Percentiles rank a stretch among this genome's conserved stretches.
phyloP scores from a whole-genome alignment of 192 early-diverging fungal species.

The Rhizophagus prolifer region DNA sequence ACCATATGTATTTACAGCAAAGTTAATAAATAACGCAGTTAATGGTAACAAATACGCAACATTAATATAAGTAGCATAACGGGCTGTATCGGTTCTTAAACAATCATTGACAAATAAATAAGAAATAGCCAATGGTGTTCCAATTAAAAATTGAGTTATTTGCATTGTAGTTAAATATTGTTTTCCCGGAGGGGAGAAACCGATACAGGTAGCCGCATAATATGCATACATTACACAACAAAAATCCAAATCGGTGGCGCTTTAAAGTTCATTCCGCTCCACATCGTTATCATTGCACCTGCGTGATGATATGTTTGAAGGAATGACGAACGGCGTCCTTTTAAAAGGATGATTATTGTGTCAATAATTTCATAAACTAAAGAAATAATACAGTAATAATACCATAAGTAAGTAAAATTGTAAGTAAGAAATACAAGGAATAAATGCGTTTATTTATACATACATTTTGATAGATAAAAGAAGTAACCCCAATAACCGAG shows the following conservation, averaged over 20 bases:
- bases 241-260: constrained; percentile 82
- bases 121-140: constrained; percentile 59
- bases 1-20: constrained; percentile 72
- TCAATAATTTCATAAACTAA: constrained; percentile 82
- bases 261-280: constrained; percentile 65
- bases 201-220: constrained; percentile 75
- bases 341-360: constrained; percentile 81
- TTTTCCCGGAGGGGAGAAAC: constrained; percentile 77
- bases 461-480: constrained; percentile 83
- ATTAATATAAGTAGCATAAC: constrained; percentile 61
- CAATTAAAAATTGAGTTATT: constrained; percentile 83
- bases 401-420: not conserved
- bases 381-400: not conserved
- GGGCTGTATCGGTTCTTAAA: constrained; percentile 48
- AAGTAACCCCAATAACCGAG: constrained; percentile 82
- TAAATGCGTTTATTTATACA: not conserved
- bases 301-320: constrained; percentile 88
- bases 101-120: constrained; percentile 69
- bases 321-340: constrained; percentile 73
- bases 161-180: constrained; percentile 78
- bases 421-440: no score
- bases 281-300: constrained; percentile 82
- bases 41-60: constrained; percentile 72
- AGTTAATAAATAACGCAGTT: constrained; percentile 77
- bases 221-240: constrained; percentile 84